Evolutionary conservation across 2,329 filamentous ascomycete genomes (phyloP).

Genomic region (Ceratocystis papillata): DNA sequence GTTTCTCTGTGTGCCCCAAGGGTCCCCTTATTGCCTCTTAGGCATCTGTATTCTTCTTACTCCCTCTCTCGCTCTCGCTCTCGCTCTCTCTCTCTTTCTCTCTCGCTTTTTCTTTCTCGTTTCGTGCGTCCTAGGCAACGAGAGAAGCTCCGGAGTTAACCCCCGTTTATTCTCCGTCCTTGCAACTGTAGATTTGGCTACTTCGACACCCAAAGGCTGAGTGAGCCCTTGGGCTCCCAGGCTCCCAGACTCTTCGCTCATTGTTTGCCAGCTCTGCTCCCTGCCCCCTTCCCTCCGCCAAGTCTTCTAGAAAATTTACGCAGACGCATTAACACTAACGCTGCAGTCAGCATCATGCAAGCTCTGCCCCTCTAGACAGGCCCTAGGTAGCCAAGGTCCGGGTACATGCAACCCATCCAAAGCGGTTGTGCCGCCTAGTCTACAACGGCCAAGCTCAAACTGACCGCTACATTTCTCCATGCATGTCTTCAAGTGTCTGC

Average conservation of each 20-base stretch:
- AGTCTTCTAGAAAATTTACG: conserved; percentile 7
- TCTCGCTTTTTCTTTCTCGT: neutral
- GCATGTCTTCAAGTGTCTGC: conserved; percentile 7
- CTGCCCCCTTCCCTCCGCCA: neutral
- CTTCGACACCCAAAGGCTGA: too few species aligned
- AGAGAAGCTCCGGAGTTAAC: too few species aligned
- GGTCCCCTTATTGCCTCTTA: neutral
- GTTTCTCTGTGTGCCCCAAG: too few species aligned
- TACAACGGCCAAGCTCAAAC: neutral
- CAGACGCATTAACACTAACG: neutral
- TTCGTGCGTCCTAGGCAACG: neutral
- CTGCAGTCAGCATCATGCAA: neutral
- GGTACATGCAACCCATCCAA: neutral
- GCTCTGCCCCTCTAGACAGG: neutral
- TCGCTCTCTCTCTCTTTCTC: neutral
- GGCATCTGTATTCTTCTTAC: too few species aligned
- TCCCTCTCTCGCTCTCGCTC: neutral
- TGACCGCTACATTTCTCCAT: conserved; percentile 7
- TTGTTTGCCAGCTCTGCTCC: neutral
- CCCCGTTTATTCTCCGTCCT: too few species aligned
- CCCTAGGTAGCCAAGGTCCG: neutral
- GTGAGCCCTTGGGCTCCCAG: too few species aligned
- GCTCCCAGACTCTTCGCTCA: neutral
- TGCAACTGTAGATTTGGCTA: too few species aligned
- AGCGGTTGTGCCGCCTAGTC: neutral